These are phyloP conservation scores for Carex littledalei DNA, from an alignment of 176 grass and related monocot species.

Conservation along the genomic window DNA sequence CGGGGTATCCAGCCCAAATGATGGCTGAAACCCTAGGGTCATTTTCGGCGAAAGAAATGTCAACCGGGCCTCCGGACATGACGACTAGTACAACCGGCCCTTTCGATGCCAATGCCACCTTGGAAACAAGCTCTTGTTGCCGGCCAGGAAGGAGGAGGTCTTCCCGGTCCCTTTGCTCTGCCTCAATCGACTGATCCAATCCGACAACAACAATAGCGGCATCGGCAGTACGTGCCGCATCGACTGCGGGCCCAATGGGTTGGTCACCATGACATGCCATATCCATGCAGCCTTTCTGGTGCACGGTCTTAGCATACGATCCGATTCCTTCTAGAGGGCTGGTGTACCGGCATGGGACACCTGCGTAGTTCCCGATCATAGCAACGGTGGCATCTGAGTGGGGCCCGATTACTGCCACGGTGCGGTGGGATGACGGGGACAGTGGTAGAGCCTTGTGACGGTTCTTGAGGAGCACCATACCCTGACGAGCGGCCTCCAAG, in stretches of 20 bases:
- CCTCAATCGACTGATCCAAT: slow-evolving; percentile 59
- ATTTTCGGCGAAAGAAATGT: slow-evolving; percentile 56
- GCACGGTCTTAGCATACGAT: slow-evolving; percentile 27
- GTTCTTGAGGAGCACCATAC: slow-evolving; percentile 71
- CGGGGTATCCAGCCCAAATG: slow-evolving; percentile 67
- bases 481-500: slow-evolving; percentile 59
- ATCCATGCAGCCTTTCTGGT: slow-evolving; percentile 48
- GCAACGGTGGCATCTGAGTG: slow-evolving; percentile 61
- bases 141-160: slow-evolving; percentile 57
- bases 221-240: slow-evolving; percentile 29
- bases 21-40: slow-evolving; percentile 44
- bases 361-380: slow-evolving; percentile 93
- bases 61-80: slow-evolving; percentile 61
- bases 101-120: slow-evolving; percentile 49
- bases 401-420: slow-evolving; percentile 58
- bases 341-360: slow-evolving; percentile 52
- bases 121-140: slow-evolving; percentile 62
- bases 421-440: neutral
- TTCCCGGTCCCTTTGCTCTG: slow-evolving; percentile 37
- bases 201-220: slow-evolving; percentile 51
- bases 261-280: slow-evolving; percentile 51
- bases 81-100: slow-evolving; percentile 54
- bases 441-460: slow-evolving; percentile 29
- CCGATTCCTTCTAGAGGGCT: slow-evolving; percentile 57
- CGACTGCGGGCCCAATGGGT: slow-evolving; percentile 35